phyloP scores from a whole-genome alignment of 2,329 filamentous ascomycete genomes.

The Curvularia spicifera region DNA sequence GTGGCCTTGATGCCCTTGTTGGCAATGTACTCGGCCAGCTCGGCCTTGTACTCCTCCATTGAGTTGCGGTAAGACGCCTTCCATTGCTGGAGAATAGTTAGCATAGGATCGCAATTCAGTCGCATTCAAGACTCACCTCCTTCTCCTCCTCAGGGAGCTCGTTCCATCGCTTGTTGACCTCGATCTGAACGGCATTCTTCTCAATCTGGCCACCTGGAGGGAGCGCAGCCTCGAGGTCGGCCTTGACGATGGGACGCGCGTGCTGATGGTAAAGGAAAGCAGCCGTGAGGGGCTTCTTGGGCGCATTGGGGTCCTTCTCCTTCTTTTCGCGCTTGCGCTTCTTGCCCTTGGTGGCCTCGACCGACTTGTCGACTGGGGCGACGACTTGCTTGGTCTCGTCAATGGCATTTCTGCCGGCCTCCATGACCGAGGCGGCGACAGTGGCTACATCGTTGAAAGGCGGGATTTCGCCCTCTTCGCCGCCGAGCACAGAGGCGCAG shows the following conservation, averaged over 20 bases:
- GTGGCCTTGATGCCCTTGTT: conserved; percentile 48
- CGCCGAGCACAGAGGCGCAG: conserved; percentile 75
- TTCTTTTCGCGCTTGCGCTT: conserved; percentile 88
- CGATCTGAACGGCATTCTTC: conserved; percentile 85
- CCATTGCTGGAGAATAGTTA: conserved; percentile 38
- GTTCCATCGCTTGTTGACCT: conserved; percentile 86
- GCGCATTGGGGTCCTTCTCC: conserved; percentile 81
- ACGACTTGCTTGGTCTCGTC: conserved; percentile 31
- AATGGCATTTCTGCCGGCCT: conserved; percentile 33
- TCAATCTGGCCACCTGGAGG: conserved; percentile 72
- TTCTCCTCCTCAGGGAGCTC: conserved; percentile 78
- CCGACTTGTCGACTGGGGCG: conserved; percentile 17
- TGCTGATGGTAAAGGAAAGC: conserved; percentile 96
- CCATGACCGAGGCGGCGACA: conserved; percentile 38
- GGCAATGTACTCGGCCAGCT: conserved; percentile 64
- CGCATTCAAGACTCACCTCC: conserved; percentile 54
- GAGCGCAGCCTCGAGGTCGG: conserved; percentile 58
- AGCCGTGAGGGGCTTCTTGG: conserved; percentile 90
- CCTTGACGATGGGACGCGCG: conserved; percentile 80
- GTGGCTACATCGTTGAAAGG: conserved; percentile 47
- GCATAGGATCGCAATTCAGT: neutral
- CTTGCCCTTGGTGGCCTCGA: conserved; percentile 42
- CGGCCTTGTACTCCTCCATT: conserved; percentile 62
- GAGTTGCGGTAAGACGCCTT: conserved; percentile 59
- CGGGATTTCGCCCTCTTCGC: conserved; percentile 50